Evolutionary conservation across 768 basidiomycete species (phyloP), one percentile per base, ranked within the genome.

Genomic region (Heimioporus sp.): DNA sequence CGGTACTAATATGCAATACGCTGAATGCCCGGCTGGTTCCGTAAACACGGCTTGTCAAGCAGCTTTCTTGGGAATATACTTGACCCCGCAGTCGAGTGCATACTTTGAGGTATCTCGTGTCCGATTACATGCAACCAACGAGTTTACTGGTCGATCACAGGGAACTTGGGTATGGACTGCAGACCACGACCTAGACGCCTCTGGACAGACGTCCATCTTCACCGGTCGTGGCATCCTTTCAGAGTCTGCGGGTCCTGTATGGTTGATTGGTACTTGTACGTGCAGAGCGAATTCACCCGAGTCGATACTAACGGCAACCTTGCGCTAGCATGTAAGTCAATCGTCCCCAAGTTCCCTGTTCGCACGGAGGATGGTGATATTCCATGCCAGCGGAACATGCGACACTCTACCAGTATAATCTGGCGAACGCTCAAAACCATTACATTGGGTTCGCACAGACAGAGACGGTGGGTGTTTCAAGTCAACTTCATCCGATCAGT

Each of bases 151-250:
- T 17, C 16, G n/a, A 32, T 24, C 12, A 35, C 48, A 86, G 83
- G 86, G 84, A 4, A 78, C 81, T 13, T 91, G 88, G 90, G 77
- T 87, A 2, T 92, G 90, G 90, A 70, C 80, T 7, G 87, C 89
- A 15, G 90, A 92, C 58, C 90, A 92, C 59, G 63, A 64, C 32
- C 9, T 64, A 3, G 83, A 89, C 50, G 68, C 87, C n/a, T 80
- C 83, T 48, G 68, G 70, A 8, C 59, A 74, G 31, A 67, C 82
- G 37, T 76, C 78, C 1, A 54, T 87, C n/a, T 91, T 70, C 51
- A 79, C 77, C 37, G 90, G 86, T 0, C 79, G 90, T 28, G 90
- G 90, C 5, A 79, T 91, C 21, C 73, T 89, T 30, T 87, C 85
- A 0, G 81, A 91, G 62, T 86, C 85, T 5, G 69, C 73, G 15